Evolutionary conservation across 306 rosid species (phyloP).

Genomic region (Vicia sativa): DNA sequence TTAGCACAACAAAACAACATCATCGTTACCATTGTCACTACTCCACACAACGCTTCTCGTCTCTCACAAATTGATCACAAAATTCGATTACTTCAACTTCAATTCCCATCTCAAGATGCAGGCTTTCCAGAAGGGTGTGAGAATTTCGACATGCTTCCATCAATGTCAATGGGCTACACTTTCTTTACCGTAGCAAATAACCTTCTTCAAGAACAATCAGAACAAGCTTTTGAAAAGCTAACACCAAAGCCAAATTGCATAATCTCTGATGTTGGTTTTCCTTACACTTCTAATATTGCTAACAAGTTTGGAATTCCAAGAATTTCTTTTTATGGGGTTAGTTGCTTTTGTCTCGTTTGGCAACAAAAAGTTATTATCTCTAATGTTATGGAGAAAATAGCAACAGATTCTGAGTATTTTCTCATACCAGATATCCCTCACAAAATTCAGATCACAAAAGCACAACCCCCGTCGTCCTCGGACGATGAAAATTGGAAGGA

Average conservation of each 20-base stretch:
- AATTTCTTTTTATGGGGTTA: slow-evolving; percentile 53
- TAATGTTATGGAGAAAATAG: slow-evolving; percentile 39
- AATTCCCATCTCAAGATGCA: slow-evolving; percentile 41
- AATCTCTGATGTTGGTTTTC: slow-evolving; percentile 58
- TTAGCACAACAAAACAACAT: slow-evolving; percentile 30
- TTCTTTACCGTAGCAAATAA: slow-evolving; percentile 38
- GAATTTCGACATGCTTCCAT: slow-evolving; percentile 63
- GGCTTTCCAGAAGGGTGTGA: slow-evolving; percentile 69
- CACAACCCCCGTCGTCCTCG: slow-evolving; percentile 37
- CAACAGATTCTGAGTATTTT: slow-evolving; percentile 46
- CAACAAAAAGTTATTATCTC: neutral
- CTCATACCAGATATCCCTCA: slow-evolving; percentile 51
- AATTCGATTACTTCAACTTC: slow-evolving; percentile 37
- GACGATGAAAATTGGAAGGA: slow-evolving; percentile 20
- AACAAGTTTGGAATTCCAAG: slow-evolving; percentile 53
- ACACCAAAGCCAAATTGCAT: slow-evolving; percentile 61
- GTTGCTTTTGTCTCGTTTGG: slow-evolving; percentile 51
- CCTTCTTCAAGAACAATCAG: slow-evolving; percentile 45
- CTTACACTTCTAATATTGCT: slow-evolving; percentile 59
- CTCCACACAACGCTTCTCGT: slow-evolving; percentile 50
- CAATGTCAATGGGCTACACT: slow-evolving; percentile 29
- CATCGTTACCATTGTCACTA: slow-evolving; percentile 47
- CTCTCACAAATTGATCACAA: slow-evolving; percentile 33
- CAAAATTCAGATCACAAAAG: slow-evolving; percentile 47
- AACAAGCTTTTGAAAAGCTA: slow-evolving; percentile 39